Evolutionary conservation across 768 basidiomycete species (phyloP).

Genomic region (Boletus reticulatus): DNA sequence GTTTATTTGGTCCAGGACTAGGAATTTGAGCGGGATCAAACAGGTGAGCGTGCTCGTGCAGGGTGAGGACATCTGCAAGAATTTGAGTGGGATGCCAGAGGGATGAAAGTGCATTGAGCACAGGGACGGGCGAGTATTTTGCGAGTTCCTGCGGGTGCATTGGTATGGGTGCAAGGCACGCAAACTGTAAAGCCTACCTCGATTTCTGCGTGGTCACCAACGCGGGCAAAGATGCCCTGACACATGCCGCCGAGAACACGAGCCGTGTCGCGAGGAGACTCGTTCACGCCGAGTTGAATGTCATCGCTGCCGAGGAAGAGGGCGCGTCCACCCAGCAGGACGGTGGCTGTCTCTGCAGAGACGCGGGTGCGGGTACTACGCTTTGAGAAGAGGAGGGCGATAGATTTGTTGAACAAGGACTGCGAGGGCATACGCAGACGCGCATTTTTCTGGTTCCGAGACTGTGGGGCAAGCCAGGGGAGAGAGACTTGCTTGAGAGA

Average conservation of each 20-base stretch:
- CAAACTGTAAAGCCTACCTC: conserved; percentile 59
- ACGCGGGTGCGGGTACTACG: conserved; percentile 91
- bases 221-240: conserved; percentile 95
- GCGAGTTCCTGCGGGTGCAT: conserved; percentile 72
- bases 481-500: conserved; percentile 57
- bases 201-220: conserved; percentile 89
- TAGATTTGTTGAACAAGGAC: conserved; percentile 75
- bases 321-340: conserved; percentile 81
- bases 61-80: conserved; percentile 88
- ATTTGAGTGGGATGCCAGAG: conserved; percentile 97
- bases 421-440: conserved; percentile 63
- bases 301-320: conserved; percentile 89
- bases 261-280: conserved; percentile 79
- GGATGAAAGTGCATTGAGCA: conserved; percentile 93
- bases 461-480: conserved; percentile 67
- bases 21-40: conserved; percentile 38
- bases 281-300: conserved; percentile 96
- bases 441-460: conserved; percentile 26
- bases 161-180: neutral
- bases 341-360: conserved; percentile 78
- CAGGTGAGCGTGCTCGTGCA: conserved; percentile 69
- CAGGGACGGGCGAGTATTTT: conserved; percentile 86
- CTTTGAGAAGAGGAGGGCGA: conserved; percentile 91
- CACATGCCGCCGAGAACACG: conserved; percentile 93
- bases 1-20: conserved; percentile 17